Conservation (phyloP, 1,139 yeast species). For the Yamadazyma dushanensis region DNA sequence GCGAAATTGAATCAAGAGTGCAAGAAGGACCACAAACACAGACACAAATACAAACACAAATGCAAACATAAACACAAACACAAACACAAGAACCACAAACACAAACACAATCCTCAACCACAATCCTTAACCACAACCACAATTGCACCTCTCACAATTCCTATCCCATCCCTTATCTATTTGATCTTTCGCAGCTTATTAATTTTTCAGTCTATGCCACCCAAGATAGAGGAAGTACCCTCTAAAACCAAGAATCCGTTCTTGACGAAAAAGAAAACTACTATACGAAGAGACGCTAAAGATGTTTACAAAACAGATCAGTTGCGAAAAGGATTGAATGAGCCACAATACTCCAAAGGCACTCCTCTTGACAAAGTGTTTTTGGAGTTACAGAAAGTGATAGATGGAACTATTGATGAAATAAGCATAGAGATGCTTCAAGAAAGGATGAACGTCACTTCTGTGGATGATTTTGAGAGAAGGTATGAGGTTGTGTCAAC, state of each 20-base stretch:
- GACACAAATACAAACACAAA: too few relatives aligned
- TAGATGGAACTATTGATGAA: constrained; percentile 29
- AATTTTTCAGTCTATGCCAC: constrained; percentile 18
- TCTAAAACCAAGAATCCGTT: constrained; percentile 31
- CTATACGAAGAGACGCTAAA: constrained; percentile 33
- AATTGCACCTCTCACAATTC: too few relatives aligned
- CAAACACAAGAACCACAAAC: too few relatives aligned
- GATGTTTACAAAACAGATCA: constrained; percentile 30
- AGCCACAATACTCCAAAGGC: constrained; percentile 30
- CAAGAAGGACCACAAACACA: too few relatives aligned
- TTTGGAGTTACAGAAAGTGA: constrained; percentile 25
- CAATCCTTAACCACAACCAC: too few relatives aligned
- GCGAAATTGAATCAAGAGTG: too few relatives aligned
- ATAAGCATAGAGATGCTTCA: constrained; percentile 17
- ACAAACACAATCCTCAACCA: too few relatives aligned
- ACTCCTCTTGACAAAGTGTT: constrained; percentile 40
- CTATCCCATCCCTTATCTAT: neutral
- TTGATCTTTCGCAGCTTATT: neutral
- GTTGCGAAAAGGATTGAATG: constrained; percentile 33
- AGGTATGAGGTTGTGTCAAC: constrained; percentile 26
- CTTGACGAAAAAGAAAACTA: constrained; percentile 26
- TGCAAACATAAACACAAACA: too few relatives aligned
- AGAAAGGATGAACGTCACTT: neutral
- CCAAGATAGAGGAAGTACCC: constrained; percentile 29
- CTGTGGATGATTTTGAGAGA: constrained; percentile 8